Evolutionary conservation across 495 filamentous ascomycete genomes (phyloP).

Genomic region (Jackrogersella multiformis): DNA sequence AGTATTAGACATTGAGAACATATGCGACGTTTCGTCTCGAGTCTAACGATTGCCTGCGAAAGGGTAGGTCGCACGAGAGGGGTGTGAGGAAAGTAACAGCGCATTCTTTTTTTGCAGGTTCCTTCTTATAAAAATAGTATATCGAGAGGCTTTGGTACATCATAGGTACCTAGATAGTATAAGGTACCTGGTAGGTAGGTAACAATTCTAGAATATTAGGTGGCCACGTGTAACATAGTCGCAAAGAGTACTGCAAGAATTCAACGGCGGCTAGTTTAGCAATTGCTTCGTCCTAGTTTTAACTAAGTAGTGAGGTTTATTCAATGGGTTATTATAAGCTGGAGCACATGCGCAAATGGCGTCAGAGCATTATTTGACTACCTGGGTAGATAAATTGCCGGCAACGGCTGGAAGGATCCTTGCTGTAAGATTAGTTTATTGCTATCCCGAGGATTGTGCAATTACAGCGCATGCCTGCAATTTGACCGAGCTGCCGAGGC

Average conservation of each 20-base stretch:
- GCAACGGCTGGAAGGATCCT: constrained; percentile 14
- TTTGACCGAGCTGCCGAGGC: constrained; percentile 19
- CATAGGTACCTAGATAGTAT: constrained; percentile 20
- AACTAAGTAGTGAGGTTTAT: not conserved
- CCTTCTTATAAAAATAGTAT: constrained; percentile 17
- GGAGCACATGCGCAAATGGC: constrained; percentile 26
- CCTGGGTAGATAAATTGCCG: too few relatives aligned
- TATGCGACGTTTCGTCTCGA: constrained; percentile 29
- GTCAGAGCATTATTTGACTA: not conserved
- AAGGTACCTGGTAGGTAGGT: constrained; percentile 15
- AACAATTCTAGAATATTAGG: not conserved
- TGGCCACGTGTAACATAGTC: not conserved
- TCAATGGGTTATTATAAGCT: not conserved
- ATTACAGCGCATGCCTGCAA: constrained; percentile 2
- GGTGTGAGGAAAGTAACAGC: constrained; percentile 24
- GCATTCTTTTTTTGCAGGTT: constrained; percentile 23
- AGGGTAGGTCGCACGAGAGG: constrained; percentile 30
- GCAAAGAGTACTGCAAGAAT: not conserved
- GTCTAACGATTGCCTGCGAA: constrained; percentile 26
- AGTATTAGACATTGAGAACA: constrained; percentile 33
- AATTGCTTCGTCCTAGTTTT: constrained; percentile 2
- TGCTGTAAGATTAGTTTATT: constrained; percentile 12
- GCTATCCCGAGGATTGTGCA: constrained; percentile 13
- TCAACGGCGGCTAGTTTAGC: not conserved
- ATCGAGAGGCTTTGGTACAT: constrained; percentile 16